phyloP scores from a whole-genome alignment of 768 basidiomycete genomes.

The Filobasidium floriforme region DNA sequence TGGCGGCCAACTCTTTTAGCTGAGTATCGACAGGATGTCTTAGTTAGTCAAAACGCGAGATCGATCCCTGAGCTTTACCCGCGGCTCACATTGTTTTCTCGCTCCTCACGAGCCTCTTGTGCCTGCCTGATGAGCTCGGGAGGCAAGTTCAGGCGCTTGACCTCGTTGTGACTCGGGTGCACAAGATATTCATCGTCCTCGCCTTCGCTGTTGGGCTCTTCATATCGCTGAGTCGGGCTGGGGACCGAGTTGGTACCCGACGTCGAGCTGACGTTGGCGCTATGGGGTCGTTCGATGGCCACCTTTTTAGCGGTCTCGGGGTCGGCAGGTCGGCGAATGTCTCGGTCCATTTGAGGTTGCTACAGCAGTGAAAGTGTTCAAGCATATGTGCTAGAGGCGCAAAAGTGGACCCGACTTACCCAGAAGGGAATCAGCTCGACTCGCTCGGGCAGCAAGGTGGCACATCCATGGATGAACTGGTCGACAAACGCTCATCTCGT shows the following conservation, averaged over 20 bases:
- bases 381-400: neutral
- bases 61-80: neutral
- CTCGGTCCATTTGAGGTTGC: constrained; percentile 15
- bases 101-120: constrained; percentile 74
- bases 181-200: constrained; percentile 63
- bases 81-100: constrained; percentile 59
- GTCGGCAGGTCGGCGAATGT: constrained; percentile 2
- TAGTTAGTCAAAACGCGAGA: neutral
- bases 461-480: constrained; percentile 87
- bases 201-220: constrained; percentile 89
- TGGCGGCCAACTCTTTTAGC: constrained; percentile 31
- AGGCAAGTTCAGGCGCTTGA: constrained; percentile 67
- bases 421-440: constrained; percentile 97
- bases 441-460: constrained; percentile 80
- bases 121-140: constrained; percentile 54
- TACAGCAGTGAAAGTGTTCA: neutral
- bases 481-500: constrained; percentile 47
- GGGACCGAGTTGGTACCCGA: constrained; percentile 42
- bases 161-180: constrained; percentile 70
- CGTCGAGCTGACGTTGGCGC: constrained; percentile 38
- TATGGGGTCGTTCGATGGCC: constrained; percentile 57
- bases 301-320: constrained; percentile 37
- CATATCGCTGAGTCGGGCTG: constrained; percentile 53
- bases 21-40: constrained; percentile 49
- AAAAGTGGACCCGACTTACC: constrained; percentile 40